phyloP scores from a whole-genome alignment of 768 basidiomycete genomes.

The Leccinum truebloodii region DNA sequence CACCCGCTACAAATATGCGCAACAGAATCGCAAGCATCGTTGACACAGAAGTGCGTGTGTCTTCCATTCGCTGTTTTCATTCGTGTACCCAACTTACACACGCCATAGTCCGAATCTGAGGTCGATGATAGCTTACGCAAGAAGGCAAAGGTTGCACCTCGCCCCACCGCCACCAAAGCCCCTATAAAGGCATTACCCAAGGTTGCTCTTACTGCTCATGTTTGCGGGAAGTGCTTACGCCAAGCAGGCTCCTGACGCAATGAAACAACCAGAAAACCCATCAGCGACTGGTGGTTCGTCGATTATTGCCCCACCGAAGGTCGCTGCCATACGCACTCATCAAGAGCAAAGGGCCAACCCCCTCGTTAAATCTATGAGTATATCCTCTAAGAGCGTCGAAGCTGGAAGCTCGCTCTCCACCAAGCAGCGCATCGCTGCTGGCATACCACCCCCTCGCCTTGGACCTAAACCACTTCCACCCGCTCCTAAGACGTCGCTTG shows the following conservation, averaged over 20 bases:
- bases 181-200: conserved; percentile 12
- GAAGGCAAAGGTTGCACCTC: conserved; percentile 1
- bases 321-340: conserved; percentile 24
- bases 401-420: conserved; percentile 45
- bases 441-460: conserved; percentile 36
- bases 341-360: conserved; percentile 33
- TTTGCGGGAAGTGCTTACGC: background rate
- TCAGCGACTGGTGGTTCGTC: conserved; percentile 2
- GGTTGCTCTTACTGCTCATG: conserved; percentile 7
- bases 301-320: conserved; percentile 17
- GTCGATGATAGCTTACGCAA: conserved; percentile 7
- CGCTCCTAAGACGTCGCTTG: conserved; percentile 25
- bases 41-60: conserved; percentile 18
- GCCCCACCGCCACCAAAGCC: background rate
- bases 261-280: conserved; percentile 12
- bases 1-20: conserved; percentile 2
- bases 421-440: conserved; percentile 49
- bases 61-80: background rate
- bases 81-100: background rate
- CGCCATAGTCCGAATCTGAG: conserved; percentile 21
- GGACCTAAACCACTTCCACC: conserved; percentile 37
- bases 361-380: conserved; percentile 33
- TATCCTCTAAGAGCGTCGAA: conserved; percentile 25
- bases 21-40: conserved; percentile 6
- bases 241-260: conserved; percentile 3